phyloP scores from a whole-genome alignment of 768 basidiomycete genomes.

The Mycena pura region DNA sequence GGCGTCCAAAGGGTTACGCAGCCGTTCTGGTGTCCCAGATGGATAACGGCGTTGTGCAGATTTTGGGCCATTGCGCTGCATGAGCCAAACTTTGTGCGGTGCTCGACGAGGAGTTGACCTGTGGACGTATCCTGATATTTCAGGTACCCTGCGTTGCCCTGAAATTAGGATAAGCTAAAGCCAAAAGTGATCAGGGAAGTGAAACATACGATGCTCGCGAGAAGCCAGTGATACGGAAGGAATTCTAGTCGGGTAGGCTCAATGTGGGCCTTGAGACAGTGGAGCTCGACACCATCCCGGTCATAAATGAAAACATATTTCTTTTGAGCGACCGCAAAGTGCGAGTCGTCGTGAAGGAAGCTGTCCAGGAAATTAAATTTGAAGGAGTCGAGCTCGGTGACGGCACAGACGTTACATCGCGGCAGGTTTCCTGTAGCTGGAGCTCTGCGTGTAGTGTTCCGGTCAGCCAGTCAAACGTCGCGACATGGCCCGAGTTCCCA shows the following conservation, averaged over 20 bases:
- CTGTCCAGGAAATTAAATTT: slow-evolving; percentile 42
- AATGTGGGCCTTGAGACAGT: slow-evolving; percentile 81
- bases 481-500: slow-evolving; percentile 83
- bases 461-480: slow-evolving; percentile 93
- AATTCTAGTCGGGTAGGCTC: slow-evolving; percentile 93
- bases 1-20: slow-evolving; percentile 98
- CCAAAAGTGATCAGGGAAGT: neutral
- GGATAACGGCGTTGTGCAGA: slow-evolving; percentile 89
- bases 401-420: slow-evolving; percentile 86
- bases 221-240: slow-evolving; percentile 94
- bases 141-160: slow-evolving; percentile 90
- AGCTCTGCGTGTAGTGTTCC: slow-evolving; percentile 87
- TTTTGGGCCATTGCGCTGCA: slow-evolving; percentile 91
- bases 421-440: slow-evolving; percentile 86
- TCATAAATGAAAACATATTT: slow-evolving; percentile 98
- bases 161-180: slow-evolving; percentile 1
- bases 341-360: slow-evolving; percentile 91
- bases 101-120: slow-evolving; percentile 83
- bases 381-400: neutral
- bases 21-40: slow-evolving; percentile 95
- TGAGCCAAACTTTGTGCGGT: slow-evolving; percentile 89
- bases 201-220: slow-evolving; percentile 76
- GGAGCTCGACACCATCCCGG: slow-evolving; percentile 90
- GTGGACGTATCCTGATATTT: slow-evolving; percentile 99
- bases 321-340: slow-evolving; percentile 95